Evolutionary conservation across 306 rosid genomes (phyloP).

Genomic region (Ochetophila trinervis): DNA sequence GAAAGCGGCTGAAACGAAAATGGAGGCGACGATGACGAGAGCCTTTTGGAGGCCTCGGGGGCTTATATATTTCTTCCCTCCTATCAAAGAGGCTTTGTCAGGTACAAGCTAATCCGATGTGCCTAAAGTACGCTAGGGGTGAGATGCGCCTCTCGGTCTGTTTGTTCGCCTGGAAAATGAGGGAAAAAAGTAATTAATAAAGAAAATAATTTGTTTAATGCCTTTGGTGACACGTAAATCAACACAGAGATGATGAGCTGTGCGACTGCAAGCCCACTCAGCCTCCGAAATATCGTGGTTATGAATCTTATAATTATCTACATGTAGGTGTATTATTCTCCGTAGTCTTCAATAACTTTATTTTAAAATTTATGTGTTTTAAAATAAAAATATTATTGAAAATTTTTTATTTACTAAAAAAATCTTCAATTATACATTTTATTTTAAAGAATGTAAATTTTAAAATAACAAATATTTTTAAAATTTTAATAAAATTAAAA

Average conservation of each 20-base stretch:
- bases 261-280: slow-evolving; percentile 8
- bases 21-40: slow-evolving; percentile 35
- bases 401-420: no score
- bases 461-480: no score
- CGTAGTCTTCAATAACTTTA: no score
- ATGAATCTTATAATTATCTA: not conserved
- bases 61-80: not conserved
- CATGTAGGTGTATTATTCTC: not conserved
- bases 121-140: not conserved
- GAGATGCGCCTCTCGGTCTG: slow-evolving; percentile 1
- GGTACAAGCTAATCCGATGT: not conserved
- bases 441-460: no score
- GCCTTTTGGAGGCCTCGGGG: no score
- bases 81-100: no score
- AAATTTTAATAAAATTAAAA: no score
- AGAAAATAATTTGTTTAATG: no score
- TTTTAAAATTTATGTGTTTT: no score
- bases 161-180: not conserved
- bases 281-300: not conserved
- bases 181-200: not conserved
- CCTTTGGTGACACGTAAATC: slow-evolving; percentile 26
- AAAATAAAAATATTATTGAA: no score
- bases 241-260: not conserved
- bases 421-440: no score
- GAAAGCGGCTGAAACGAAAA: not conserved